Conservation (phyloP, 2,329 filamentous ascomycete genomes). For the Claviceps sp. region DNA sequence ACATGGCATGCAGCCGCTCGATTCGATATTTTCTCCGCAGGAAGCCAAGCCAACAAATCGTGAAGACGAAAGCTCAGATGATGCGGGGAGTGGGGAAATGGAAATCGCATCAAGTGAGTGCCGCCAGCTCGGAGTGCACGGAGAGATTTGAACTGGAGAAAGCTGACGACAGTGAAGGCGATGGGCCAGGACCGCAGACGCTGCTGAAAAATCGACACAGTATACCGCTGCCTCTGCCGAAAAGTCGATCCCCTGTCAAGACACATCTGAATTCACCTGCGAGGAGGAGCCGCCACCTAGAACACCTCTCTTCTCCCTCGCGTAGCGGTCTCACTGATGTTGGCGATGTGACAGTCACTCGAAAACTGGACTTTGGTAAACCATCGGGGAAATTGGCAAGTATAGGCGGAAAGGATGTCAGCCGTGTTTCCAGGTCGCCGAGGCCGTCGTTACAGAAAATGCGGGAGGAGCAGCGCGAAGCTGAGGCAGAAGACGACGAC, state of each 20-base stretch:
- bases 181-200: conserved; percentile 40
- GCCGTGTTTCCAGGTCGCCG: conserved; percentile 13
- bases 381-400: conserved; percentile 7
- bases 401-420: conserved; percentile 7
- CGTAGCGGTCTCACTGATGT: conserved; percentile 24
- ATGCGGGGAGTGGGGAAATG: conserved; percentile 34
- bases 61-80: conserved; percentile 13
- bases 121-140: not conserved
- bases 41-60: conserved; percentile 31
- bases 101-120: conserved; percentile 36
- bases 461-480: conserved; percentile 11
- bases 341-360: conserved; percentile 31
- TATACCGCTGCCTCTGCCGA: conserved; percentile 34
- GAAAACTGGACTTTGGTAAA: conserved; percentile 39
- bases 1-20: conserved; percentile 79
- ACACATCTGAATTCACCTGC: conserved; percentile 48
- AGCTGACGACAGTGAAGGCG: conserved; percentile 22
- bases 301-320: conserved; percentile 36
- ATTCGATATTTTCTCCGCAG: conserved; percentile 81
- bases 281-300: conserved; percentile 44
- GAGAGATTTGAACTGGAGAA: not conserved
- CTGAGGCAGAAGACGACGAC: conserved; percentile 11
- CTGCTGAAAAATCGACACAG: conserved; percentile 37
- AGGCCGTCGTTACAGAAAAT: not conserved
- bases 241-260: conserved; percentile 47